A percentile compares a stretch with the other conserved stretches of the same genome.
phyloP scores from a whole-genome alignment of 495 filamentous ascomycete species.

The Apodospora peruviana region DNA sequence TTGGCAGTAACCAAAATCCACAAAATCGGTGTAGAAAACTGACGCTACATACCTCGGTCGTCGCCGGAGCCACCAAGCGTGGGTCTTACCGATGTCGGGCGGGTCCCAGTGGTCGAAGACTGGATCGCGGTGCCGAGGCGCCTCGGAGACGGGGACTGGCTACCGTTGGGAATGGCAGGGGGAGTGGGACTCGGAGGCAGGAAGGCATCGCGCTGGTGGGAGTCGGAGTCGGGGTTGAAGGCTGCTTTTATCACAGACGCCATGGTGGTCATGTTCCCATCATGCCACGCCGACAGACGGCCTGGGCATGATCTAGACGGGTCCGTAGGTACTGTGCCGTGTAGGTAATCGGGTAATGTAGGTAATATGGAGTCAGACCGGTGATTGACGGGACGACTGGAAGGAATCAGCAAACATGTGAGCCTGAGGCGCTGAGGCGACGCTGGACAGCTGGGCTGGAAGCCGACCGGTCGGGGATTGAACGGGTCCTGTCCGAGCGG shows the following conservation, averaged over 20 bases:
- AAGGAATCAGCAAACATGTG: too few species aligned
- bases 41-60: neutral
- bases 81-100: neutral
- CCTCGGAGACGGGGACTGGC: neutral
- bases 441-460: too few species aligned
- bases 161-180: neutral
- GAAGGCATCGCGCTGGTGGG: neutral
- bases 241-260: neutral
- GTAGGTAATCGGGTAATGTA: too few species aligned
- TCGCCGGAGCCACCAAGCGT: neutral
- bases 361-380: too few species aligned
- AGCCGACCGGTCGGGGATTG: too few species aligned
- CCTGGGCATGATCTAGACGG: neutral
- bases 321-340: neutral
- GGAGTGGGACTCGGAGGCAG: neutral
- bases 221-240: neutral
- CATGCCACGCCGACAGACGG: neutral
- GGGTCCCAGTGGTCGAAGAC: neutral
- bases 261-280: neutral
- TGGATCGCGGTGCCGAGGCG: neutral
- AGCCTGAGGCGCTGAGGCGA: too few species aligned
- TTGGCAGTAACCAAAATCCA: neutral
- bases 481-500: too few species aligned
- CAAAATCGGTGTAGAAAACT: neutral
- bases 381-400: too few species aligned